Evolutionary conservation across 495 filamentous ascomycete genomes (phyloP), one percentile per base, ranked within the genome.

Genomic region (Penicillium verhagenii): DNA sequence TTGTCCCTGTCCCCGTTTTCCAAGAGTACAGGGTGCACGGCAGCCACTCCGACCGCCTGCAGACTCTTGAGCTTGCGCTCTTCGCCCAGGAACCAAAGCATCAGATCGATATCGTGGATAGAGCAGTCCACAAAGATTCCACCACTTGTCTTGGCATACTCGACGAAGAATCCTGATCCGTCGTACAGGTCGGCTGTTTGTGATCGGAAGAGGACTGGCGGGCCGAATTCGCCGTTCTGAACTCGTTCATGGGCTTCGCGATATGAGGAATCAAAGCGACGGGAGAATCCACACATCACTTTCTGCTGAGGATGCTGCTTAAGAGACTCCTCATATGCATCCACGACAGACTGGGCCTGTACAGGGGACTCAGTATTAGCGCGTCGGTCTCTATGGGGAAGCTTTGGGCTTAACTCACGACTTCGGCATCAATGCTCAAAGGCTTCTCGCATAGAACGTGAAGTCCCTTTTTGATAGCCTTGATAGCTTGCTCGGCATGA

Each of bases 361-460:
- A 6, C n/a, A 18, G 8, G 21, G 29, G 46, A 13, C n/a, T n/a
- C n/a, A n/a, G n/a, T n/a, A 16, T 20, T 49, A 42, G 6, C 1
- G 44, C n/a, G n/a, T n/a, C n/a, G n/a, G n/a, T n/a, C n/a, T n/a
- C n/a, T n/a, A n/a, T n/a, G n/a, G n/a, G n/a, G n/a, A n/a, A n/a
- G n/a, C n/a, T n/a, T n/a, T n/a, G n/a, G n/a, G n/a, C n/a, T n/a
- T n/a, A n/a, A n/a, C n/a, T n/a, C n/a, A n/a, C n/a, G n/a, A 81
- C 79, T 40, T 76, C 66, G 53, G 73, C 71, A 50, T 65, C 70
- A 5, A 68, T 75, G 11, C 60, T 66, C 16, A 79, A 37, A 0
- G 76, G 76, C 67, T 81, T 81, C 64, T 81, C 79, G 51, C 78
- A 80, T 6, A 81, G 60, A 18, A 81, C 76, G 49, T 82, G 79